phyloP scores from a whole-genome alignment of 768 basidiomycete species.

The Suillus clintonianus region DNA sequence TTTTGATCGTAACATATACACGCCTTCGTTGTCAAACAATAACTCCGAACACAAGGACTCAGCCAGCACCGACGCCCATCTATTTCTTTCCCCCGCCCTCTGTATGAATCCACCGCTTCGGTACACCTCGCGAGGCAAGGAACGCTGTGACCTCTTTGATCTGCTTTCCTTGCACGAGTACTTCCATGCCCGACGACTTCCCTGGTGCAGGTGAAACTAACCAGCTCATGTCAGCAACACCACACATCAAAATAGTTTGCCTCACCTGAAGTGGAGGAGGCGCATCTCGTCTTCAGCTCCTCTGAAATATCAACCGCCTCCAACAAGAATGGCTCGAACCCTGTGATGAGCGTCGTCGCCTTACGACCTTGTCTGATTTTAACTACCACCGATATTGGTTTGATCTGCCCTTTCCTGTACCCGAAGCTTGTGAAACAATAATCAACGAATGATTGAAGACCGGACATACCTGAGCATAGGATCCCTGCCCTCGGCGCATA shows the following conservation, averaged over 20 bases:
- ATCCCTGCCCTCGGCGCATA: constrained; percentile 57
- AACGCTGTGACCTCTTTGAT: constrained; percentile 64
- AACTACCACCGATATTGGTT: constrained; percentile 66
- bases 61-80: too few relatives aligned
- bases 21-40: constrained; percentile 5
- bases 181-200: constrained; percentile 60
- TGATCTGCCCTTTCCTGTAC: constrained; percentile 72
- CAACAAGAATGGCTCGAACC: constrained; percentile 77
- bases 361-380: constrained; percentile 82
- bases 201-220: constrained; percentile 66
- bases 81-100: constrained; percentile 50
- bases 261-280: constrained; percentile 76
- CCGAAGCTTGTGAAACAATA: not conserved
- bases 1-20: not conserved
- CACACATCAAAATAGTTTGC: not conserved
- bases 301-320: constrained; percentile 75
- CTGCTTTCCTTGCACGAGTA: constrained; percentile 88
- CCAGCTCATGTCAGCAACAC: not conserved
- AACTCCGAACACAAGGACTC: not conserved
- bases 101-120: constrained; percentile 78
- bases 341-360: constrained; percentile 72
- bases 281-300: constrained; percentile 74
- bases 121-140: constrained; percentile 68
- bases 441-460: constrained; percentile 1
- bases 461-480: constrained; percentile 54